Evolutionary conservation across 2,329 filamentous ascomycete genomes (phyloP), one percentile per base, ranked within the genome.

Genomic region (Apiospora sp.): DNA sequence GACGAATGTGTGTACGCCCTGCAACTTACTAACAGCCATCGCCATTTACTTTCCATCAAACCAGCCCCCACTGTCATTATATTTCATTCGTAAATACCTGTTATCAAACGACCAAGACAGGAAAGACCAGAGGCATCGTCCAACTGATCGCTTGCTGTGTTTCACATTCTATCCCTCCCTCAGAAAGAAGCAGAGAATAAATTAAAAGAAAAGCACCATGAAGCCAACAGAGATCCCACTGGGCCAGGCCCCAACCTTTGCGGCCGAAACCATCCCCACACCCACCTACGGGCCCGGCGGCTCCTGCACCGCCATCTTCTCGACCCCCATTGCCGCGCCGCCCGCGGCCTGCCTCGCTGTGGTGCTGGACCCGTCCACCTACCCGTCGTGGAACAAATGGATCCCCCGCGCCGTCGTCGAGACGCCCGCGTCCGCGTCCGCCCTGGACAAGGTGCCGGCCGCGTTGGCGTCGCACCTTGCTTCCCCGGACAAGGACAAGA

Each of bases 321-420:
- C 81, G 6, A 77, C 78, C 44, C 74, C 72, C 74, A 82, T 84
- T 74, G 76, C 77, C 68, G 82, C 81, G 10, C 71, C 83, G 61
- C 82, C 83, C 1, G 74, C 73, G 12, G 74, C 74, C 41, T 82
- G 79, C 69, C 74, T 83, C 64, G 76, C 77, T 71, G 73, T 80
- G 64, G 48, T 83, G 44, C 75, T 82, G 61, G 76, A 82, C 61
- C 74, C 81, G 37, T 58, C 77, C 27, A 75, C 77, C 10, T 84
- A 82, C 77, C 76, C 79, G 5, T 61, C 73, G n/a, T 84, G 83
- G 81, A 84, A 83, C 77, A 75, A 75, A 64, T 83, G 82, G 74
- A 74, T 79, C 70, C 80, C 78, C 4, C 72, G 73, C 44, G 77
- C 78, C 71, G 77, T 74, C 58, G 75, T 83, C 72, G 71, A 75